Evolutionary conservation across 257 asterid genomes (phyloP), one percentile per base, ranked within the genome.

Genomic region (Primulina tabacum): DNA sequence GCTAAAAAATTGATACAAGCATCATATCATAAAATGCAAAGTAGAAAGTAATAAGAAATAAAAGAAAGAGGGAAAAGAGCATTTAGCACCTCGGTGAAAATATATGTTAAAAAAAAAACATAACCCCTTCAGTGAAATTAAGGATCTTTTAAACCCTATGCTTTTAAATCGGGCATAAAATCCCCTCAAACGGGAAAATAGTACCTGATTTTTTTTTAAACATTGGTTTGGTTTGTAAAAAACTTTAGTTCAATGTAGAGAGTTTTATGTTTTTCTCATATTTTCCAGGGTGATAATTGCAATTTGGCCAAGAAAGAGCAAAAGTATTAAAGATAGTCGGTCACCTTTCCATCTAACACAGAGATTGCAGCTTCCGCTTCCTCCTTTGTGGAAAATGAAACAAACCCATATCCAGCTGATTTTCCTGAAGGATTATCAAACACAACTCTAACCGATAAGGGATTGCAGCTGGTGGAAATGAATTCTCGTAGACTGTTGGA

Each of bases 381-480:
- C 80, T 88, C 98, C 83, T 77, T 84, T 21, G 96, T 85, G 32
- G 87, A 82, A 79, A 92, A 92, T 35, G 97, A 80, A 73, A 90
- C 90, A 60, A 90, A 92, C 6, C 97, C 98, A 64, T 90, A 90
- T 1, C 98, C 96, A 75, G 91, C 88, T 67, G 98, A 88, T 81
- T 69, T 88, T 71, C 91, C 95, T 2, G 88, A 80, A 68, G 92
- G 90, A 65, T 72, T 76, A 52, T 77, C 97, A 72, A 92, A 92
- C 30, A 92, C 80, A 52, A 92, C 92, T 80, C 85, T 82, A 67
- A 77, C 91, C 29, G 98, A 84, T 64, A 90, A 71, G 33, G 91
- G 98, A 64, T 73, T 88, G 80, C 71, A 82, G 67, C 77, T 67
- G 40, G 88, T 73, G 5, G 90, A 77, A 71, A 92, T 88, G 7